These are phyloP conservation scores for Euclidium syriacum DNA, from an alignment of 345 rosid genomes.

Conservation along the genomic window DNA sequence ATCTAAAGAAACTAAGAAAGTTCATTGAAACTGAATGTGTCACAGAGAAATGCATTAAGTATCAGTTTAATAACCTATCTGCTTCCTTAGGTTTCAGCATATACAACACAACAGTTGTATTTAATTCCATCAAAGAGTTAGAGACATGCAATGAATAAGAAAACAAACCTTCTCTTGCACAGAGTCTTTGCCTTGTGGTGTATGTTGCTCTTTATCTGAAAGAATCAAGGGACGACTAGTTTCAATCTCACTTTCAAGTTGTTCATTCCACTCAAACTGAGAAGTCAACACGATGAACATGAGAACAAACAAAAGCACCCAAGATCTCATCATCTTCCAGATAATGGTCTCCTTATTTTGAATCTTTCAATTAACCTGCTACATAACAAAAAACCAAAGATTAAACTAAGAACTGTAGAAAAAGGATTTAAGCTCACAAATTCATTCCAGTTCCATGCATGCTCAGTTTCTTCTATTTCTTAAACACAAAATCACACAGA, in stretches of 20 bases:
- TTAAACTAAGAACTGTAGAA: neutral
- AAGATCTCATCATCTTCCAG: constrained; percentile 56
- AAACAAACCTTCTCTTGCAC: constrained; percentile 61
- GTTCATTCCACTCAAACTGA: constrained; percentile 77
- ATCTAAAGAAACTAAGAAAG: neutral
- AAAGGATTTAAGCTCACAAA: neutral
- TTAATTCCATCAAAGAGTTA: neutral
- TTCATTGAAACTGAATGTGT: neutral
- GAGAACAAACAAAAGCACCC: constrained; percentile 60
- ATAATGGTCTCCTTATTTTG: neutral
- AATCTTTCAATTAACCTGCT: constrained; percentile 10
- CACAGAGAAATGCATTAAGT: neutral
- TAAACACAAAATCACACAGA: neutral
- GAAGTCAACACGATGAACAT: constrained; percentile 59
- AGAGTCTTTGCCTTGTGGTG: constrained; percentile 40
- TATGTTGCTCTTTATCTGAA: constrained; percentile 35
- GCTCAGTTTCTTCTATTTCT: neutral
- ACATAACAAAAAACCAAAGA: constrained; percentile 13
- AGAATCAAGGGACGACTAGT: constrained; percentile 21
- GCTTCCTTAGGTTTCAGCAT: neutral
- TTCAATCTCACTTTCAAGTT: constrained; percentile 53
- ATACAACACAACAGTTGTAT: neutral
- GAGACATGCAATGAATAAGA: neutral
- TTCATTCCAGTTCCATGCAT: neutral
- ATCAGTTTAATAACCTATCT: neutral